A percentile compares a stretch with the other conserved stretches of the same genome.
Conservation (phyloP, 2,329 filamentous ascomycete genomes). For the Lachnellula hyalina region DNA sequence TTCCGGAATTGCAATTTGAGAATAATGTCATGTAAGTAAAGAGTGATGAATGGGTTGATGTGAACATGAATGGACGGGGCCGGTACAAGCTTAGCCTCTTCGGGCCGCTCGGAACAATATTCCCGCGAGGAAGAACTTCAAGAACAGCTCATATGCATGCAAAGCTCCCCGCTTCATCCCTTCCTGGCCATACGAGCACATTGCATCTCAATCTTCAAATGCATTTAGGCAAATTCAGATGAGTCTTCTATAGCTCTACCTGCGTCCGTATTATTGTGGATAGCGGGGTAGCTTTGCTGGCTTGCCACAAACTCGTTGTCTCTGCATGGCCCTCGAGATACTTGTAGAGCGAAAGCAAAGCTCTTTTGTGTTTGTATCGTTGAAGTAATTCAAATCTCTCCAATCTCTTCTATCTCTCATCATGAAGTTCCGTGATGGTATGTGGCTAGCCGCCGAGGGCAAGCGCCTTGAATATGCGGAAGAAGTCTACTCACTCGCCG, state of each 20-base stretch:
- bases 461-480: slow-evolving; percentile 61
- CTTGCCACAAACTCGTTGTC: background rate
- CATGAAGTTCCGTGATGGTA: slow-evolving; percentile 61
- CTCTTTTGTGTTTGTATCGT: background rate
- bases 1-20: background rate
- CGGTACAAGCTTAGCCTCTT: background rate
- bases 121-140: background rate
- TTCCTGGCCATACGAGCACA: background rate
- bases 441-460: slow-evolving; percentile 61
- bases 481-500: slow-evolving; percentile 50
- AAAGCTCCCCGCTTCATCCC: background rate
- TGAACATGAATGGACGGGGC: background rate
- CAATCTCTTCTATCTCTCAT: background rate
- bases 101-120: background rate
- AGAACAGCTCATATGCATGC: background rate
- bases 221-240: background rate
- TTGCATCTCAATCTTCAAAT: background rate
- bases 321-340: background rate
- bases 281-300: background rate
- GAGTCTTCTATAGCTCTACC: background rate
- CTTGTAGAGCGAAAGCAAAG: background rate
- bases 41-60: background rate
- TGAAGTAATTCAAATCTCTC: background rate
- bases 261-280: background rate
- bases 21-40: background rate